These are phyloP conservation scores for Beauveria medogensis DNA, from an alignment of 2,329 filamentous ascomycete species.

Conservation along the genomic window DNA sequence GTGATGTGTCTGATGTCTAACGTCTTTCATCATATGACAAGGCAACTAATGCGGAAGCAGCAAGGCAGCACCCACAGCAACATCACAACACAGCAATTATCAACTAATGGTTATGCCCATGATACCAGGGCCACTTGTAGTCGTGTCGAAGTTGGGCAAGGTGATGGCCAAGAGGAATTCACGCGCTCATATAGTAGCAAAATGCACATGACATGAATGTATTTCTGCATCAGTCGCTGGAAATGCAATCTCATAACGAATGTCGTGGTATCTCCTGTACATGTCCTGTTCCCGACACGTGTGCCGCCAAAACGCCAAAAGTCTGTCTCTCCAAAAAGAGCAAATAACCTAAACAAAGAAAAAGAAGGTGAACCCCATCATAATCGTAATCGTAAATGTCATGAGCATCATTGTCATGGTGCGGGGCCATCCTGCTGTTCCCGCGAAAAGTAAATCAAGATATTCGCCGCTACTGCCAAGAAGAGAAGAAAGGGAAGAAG, in stretches of 20 bases:
- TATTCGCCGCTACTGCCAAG: neutral
- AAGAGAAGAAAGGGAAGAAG: neutral
- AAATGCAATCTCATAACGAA: slow-evolving; percentile 8
- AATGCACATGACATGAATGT: neutral
- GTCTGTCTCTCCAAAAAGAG: neutral
- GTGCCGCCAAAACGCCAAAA: neutral
- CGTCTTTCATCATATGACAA: no score
- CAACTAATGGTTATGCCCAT: no score
- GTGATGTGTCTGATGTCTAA: neutral
- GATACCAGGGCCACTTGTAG: no score
- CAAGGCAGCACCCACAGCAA: no score
- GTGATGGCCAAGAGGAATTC: no score
- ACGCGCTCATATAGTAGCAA: no score
- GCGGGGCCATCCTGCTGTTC: neutral
- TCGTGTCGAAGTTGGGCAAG: no score
- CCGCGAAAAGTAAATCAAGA: neutral
- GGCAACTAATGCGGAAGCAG: no score
- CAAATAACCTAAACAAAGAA: neutral
- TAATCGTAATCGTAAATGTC: neutral
- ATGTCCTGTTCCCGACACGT: neutral
- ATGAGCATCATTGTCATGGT: neutral
- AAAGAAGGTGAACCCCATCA: neutral
- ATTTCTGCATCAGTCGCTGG: neutral
- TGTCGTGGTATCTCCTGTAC: slow-evolving; percentile 6
- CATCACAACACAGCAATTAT: no score